These are phyloP conservation scores for Lenwebbia sp. DNA, from an alignment of 345 rosid species.

Conservation along the genomic window DNA sequence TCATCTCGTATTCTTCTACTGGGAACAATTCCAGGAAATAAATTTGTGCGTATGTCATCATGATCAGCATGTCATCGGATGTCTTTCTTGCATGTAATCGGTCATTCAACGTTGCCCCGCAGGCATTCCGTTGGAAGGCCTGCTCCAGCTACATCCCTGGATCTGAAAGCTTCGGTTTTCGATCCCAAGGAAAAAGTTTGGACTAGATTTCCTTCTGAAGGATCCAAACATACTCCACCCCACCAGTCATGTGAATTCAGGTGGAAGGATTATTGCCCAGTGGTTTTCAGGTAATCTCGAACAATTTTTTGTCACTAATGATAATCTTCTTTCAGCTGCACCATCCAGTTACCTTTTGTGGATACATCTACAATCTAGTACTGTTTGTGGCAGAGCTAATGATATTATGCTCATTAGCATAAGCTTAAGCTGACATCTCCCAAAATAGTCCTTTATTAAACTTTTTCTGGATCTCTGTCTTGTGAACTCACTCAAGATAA, in stretches of 20 bases:
- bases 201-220: constrained; percentile 94
- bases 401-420: not conserved
- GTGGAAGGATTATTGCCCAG: constrained; percentile 98
- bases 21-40: not conserved
- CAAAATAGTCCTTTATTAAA: not conserved
- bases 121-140: constrained; percentile 96
- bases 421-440: not conserved
- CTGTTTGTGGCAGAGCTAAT: not conserved
- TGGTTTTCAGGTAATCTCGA: constrained; percentile 75
- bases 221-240: constrained; percentile 92
- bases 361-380: not conserved
- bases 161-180: constrained; percentile 80
- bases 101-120: not conserved
- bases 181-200: constrained; percentile 95
- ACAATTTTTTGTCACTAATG: not conserved
- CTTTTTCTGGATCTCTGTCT: not conserved
- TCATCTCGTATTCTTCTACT: not conserved
- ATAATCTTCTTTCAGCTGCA: not conserved
- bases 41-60: not conserved
- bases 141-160: constrained; percentile 79
- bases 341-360: not conserved
- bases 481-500: not conserved
- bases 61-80: not conserved
- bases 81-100: not conserved
- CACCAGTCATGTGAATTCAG: constrained; percentile 84